phyloP scores from a whole-genome alignment of 2,329 filamentous ascomycete genomes.

The Fusarium chaquense region DNA sequence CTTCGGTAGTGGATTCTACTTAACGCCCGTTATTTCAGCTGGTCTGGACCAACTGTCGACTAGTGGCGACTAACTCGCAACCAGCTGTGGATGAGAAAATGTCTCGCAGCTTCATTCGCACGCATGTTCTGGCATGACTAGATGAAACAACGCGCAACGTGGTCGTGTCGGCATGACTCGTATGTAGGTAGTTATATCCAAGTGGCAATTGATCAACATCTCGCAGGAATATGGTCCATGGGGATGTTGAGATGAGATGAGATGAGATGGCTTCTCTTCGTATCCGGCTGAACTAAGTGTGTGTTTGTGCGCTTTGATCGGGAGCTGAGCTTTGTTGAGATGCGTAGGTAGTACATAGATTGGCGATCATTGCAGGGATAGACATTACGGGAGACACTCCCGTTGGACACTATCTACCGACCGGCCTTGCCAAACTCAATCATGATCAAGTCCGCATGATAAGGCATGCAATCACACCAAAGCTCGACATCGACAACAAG shows the following conservation, averaged over 20 bases:
- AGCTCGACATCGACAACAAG: neutral
- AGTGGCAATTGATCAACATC: neutral
- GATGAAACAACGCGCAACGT: neutral
- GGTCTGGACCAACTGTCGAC: neutral
- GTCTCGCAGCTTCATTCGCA: neutral
- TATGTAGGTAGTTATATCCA: neutral
- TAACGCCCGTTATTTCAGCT: conserved; percentile 1
- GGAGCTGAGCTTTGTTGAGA: neutral
- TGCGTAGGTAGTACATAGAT: neutral
- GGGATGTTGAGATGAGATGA: neutral
- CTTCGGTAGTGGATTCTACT: neutral
- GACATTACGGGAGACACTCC: neutral
- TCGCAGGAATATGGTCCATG: neutral
- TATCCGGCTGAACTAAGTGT: neutral
- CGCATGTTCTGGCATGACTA: neutral
- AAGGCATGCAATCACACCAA: neutral
- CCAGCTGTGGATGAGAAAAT: neutral
- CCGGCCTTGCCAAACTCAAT: neutral
- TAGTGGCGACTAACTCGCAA: conserved; percentile 9
- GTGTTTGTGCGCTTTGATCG: neutral
- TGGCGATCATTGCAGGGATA: conserved; percentile 1
- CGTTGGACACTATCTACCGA: neutral
- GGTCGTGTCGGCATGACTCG: neutral
- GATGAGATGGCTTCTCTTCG: neutral
- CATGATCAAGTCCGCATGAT: too few species aligned